Percentiles rank a stretch among this genome's conserved stretches.
Conservation (phyloP, 345 rosid species). For the Cardamine occulta region DNA sequence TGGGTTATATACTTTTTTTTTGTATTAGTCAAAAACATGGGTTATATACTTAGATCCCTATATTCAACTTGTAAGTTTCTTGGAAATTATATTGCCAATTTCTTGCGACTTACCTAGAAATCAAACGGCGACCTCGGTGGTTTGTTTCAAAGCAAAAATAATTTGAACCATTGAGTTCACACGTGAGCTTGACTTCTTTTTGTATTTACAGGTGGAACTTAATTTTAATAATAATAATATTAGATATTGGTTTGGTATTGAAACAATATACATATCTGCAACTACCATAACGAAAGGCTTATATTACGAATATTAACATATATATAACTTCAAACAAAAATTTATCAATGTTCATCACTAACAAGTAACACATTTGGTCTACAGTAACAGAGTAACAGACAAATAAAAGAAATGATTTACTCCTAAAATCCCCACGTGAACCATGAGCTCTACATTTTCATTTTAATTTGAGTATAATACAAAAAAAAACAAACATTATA, state of each 20-base stretch:
- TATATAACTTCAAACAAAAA: neutral
- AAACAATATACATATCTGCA: neutral
- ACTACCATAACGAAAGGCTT: neutral
- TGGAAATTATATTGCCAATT: conserved; percentile 6
- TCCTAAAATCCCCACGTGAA: conserved; percentile 15
- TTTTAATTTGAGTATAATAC: conserved; percentile 9
- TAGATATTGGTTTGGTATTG: neutral
- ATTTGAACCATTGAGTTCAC: conserved; percentile 17
- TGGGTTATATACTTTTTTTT: neutral
- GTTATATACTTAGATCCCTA: neutral
- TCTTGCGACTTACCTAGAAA: conserved; percentile 24
- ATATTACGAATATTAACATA: neutral
- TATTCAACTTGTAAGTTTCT: conserved; percentile 4
- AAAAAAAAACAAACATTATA: neutral
- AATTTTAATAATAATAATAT: neutral
- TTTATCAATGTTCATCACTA: neutral
- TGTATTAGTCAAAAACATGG: neutral
- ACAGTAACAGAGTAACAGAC: conserved; percentile 7
- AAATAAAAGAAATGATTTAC: conserved; percentile 12
- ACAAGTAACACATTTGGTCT: neutral
- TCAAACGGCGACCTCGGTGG: conserved; percentile 8
- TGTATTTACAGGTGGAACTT: neutral
- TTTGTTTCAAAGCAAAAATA: conserved; percentile 13
- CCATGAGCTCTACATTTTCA: conserved; percentile 22
- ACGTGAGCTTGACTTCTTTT: conserved; percentile 25